Evolutionary conservation across 2,329 filamentous ascomycete species (phyloP).

Genomic region (Monosporascus sp.): DNA sequence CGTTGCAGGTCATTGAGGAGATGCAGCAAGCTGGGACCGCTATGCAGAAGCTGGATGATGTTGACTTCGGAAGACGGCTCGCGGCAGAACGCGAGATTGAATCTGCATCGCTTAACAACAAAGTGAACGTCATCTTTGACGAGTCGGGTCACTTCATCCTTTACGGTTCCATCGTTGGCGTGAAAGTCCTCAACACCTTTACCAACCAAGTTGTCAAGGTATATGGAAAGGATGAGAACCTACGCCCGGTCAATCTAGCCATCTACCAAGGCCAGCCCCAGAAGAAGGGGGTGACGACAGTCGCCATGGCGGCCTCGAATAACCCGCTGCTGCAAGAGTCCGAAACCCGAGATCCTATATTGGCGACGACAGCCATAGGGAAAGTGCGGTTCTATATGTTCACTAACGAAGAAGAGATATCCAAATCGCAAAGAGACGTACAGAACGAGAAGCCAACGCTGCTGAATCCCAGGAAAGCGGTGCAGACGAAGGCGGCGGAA

Average conservation of each 20-base stretch:
- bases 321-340: constrained; percentile 93
- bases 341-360: constrained; percentile 82
- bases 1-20: constrained; percentile 77
- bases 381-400: constrained; percentile 98
- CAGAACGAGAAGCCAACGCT: constrained; percentile 88
- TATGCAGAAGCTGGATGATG: constrained; percentile 72
- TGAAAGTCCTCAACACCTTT: constrained; percentile 93
- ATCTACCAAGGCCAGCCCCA: constrained; percentile 94
- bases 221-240: constrained; percentile 84
- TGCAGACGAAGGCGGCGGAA: constrained; percentile 58
- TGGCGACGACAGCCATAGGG: constrained; percentile 75
- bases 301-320: constrained; percentile 92
- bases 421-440: constrained; percentile 80
- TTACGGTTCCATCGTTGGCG: constrained; percentile 85
- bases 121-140: constrained; percentile 87
- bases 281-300: constrained; percentile 87
- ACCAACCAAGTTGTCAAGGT: constrained; percentile 89
- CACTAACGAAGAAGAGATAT: constrained; percentile 79
- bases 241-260: constrained; percentile 75
- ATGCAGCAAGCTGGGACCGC: constrained; percentile 95
- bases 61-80: constrained; percentile 86
- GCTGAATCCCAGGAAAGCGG: constrained; percentile 50
- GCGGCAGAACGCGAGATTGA: constrained; percentile 85
- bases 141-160: constrained; percentile 93
- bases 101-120: constrained; percentile 57